Percentiles rank a stretch among this genome's conserved stretches.
These are phyloP conservation scores for Entomortierella chlamydospora DNA, from an alignment of 192 early-diverging fungal species.

Conservation along the genomic window DNA sequence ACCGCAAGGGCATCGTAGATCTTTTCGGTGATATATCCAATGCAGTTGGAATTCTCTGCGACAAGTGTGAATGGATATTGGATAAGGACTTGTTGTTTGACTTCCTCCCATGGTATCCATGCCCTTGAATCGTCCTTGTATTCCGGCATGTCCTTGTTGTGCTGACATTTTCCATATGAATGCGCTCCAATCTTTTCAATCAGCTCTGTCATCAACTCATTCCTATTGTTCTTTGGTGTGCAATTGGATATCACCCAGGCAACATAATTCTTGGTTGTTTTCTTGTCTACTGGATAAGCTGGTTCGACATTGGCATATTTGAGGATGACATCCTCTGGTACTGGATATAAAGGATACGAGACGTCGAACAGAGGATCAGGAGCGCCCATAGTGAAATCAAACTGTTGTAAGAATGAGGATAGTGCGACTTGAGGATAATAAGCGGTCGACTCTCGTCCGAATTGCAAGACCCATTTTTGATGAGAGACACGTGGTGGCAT, in stretches of 20 bases:
- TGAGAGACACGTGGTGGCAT: conserved; percentile 35
- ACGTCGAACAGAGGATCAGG: conserved; percentile 27
- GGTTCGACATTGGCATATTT: conserved; percentile 12
- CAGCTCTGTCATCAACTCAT: conserved; percentile 21
- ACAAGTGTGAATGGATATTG: conserved; percentile 32
- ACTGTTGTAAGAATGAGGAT: conserved; percentile 13
- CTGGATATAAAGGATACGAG: conserved; percentile 2
- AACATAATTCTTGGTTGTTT: conserved; percentile 15
- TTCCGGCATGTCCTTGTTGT: conserved; percentile 35
- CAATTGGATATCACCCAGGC: conserved; percentile 36
- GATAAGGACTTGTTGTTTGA: conserved; percentile 21
- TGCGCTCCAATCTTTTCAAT: conserved; percentile 30
- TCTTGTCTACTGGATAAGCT: conserved; percentile 19
- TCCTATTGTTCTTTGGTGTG: conserved; percentile 28
- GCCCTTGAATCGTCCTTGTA: no score
- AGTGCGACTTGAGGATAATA: conserved; percentile 18
- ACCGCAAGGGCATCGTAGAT: conserved; percentile 35
- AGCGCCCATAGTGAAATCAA: conserved; percentile 40
- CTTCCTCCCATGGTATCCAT: neutral
- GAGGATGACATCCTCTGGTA: neutral
- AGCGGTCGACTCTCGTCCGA: conserved; percentile 2
- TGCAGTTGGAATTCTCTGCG: conserved; percentile 46
- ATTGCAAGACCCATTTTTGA: conserved; percentile 33
- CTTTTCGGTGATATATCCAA: conserved; percentile 55
- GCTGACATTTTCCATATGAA: conserved; percentile 39